Evolutionary conservation across 2,329 filamentous ascomycete genomes (phyloP), one percentile per base, ranked within the genome.

Genomic region (Fusarium paranaense): DNA sequence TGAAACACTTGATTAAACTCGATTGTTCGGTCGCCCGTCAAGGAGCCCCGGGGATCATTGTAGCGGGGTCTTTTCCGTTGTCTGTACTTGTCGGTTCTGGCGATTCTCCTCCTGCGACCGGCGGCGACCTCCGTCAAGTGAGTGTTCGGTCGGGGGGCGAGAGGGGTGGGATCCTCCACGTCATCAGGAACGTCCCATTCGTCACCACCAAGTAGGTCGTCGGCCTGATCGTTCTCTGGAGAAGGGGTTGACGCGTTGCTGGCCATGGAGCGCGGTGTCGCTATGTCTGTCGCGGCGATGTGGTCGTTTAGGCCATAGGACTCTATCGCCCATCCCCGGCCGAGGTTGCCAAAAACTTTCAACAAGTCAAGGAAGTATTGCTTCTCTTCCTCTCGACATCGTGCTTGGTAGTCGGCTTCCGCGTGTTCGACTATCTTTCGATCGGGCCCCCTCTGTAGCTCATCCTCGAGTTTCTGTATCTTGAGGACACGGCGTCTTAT

Each of bases 1-100:
- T 67, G 64, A 25, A 52, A 70, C 7, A 70, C 64, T 11, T 67
- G 14, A 18, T 63, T 37, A 18, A 64, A 70, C 6, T 70, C 58
- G 16, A 67, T 54, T 5, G 37, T 45, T n/a, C 38, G 11, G 8
- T 54, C 18, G 1, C 18, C 11, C 6, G 61, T 10, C 10, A 33
- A 33, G 13, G 18, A n/a, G 5, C 50, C 32, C 13, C 4, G 18
- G 22, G 1, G 7, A 5, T 8, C 6, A 4, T 45, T 22, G 5
- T 37, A 14, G 5, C 20, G 38, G 6, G 5, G 30, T 37, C 20
- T 40, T 38, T 62, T 30, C 8, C 4, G 6, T 20, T 30, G 16
- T 59, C 25, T 13, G 11, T 20, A 6, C 10, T 9, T 32, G 20
- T n/a, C 47, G 6, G 27, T 8, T 6, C 2, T 47, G 20, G 47